Conservation (phyloP, 805 yeast genomes). For the Scheffersomyces amazonensis region DNA sequence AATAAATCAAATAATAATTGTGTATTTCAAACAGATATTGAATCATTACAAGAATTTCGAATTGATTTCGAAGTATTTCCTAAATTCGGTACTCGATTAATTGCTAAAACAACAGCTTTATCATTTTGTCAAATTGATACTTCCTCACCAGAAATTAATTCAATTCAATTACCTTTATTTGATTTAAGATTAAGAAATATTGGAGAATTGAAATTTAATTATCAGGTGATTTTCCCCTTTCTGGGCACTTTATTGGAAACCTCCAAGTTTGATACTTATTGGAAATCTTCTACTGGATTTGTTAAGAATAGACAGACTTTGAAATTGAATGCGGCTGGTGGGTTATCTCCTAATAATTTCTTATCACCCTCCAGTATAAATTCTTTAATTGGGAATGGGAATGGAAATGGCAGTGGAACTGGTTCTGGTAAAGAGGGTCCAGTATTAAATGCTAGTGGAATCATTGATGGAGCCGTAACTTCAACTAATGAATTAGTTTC, state of each 20-base stretch:
- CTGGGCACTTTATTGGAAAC: slow-evolving; percentile 81
- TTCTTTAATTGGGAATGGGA: background rate
- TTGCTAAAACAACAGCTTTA: slow-evolving; percentile 84
- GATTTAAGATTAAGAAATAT: slow-evolving; percentile 78
- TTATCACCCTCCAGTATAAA: slow-evolving; percentile 29
- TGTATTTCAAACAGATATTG: slow-evolving; percentile 79
- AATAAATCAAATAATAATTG: slow-evolving; percentile 54
- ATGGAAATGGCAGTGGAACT: background rate
- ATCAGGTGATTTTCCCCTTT: slow-evolving; percentile 86
- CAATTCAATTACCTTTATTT: slow-evolving; percentile 65
- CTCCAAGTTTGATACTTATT: slow-evolving; percentile 90
- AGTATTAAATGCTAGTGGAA: background rate
- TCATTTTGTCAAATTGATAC: slow-evolving; percentile 44
- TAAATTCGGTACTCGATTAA: slow-evolving; percentile 86
- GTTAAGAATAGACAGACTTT: slow-evolving; percentile 25
- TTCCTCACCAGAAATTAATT: slow-evolving; percentile 37
- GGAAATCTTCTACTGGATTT: slow-evolving; percentile 82
- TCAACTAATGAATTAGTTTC: slow-evolving; percentile 17
- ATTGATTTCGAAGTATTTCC: slow-evolving; percentile 91
- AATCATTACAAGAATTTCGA: slow-evolving; percentile 58
- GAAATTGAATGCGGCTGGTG: slow-evolving; percentile 35
- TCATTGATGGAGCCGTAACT: slow-evolving; percentile 7
- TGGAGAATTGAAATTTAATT: slow-evolving; percentile 75
- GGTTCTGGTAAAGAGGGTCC: background rate
- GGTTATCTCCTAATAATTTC: slow-evolving; percentile 40